These are phyloP conservation scores for Tetracladium maxilliforme DNA, from an alignment of 2,329 filamentous ascomycete genomes.

Conservation along the genomic window DNA sequence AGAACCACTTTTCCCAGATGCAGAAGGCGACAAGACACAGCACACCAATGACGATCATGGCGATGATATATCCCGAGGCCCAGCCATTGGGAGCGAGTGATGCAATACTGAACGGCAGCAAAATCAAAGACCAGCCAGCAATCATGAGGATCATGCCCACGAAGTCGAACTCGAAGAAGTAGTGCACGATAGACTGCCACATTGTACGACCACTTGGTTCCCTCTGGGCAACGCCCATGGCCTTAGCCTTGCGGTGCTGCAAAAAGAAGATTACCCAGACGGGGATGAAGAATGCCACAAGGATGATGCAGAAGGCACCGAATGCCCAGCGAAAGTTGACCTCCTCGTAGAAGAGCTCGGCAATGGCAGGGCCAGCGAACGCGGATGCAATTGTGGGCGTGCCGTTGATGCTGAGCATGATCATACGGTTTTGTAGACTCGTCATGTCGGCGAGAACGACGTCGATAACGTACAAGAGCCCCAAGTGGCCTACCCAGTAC, in stretches of 20 bases:
- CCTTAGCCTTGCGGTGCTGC: constrained; percentile 34
- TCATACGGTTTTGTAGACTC: constrained; percentile 23
- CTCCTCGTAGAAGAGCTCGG: constrained; percentile 3
- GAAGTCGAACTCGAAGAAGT: constrained; percentile 17
- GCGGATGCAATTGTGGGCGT: constrained; percentile 26
- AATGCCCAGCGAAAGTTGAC: constrained; percentile 31
- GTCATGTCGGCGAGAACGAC: constrained; percentile 29
- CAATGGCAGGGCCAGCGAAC: constrained; percentile 21
- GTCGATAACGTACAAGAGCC: constrained; percentile 24
- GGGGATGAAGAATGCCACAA: constrained; percentile 39
- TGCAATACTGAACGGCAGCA: constrained; percentile 10
- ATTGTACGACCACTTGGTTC: constrained; percentile 17
- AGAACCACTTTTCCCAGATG: constrained; percentile 23
- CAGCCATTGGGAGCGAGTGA: constrained; percentile 14
- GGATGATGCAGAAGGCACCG: constrained; percentile 45
- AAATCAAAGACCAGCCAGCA: constrained; percentile 8
- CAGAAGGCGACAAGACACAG: constrained; percentile 16
- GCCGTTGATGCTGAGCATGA: constrained; percentile 23
- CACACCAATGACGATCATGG: constrained; percentile 23
- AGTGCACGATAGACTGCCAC: constrained; percentile 13
- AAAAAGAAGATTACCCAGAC: constrained; percentile 33
- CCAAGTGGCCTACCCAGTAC: background rate
- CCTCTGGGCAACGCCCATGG: constrained; percentile 25
- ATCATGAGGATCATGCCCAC: constrained; percentile 7
- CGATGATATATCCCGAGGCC: constrained; percentile 21